Evolutionary conservation across 805 yeast genomes (phyloP).

Genomic region (Metschnikowia rubicola): DNA sequence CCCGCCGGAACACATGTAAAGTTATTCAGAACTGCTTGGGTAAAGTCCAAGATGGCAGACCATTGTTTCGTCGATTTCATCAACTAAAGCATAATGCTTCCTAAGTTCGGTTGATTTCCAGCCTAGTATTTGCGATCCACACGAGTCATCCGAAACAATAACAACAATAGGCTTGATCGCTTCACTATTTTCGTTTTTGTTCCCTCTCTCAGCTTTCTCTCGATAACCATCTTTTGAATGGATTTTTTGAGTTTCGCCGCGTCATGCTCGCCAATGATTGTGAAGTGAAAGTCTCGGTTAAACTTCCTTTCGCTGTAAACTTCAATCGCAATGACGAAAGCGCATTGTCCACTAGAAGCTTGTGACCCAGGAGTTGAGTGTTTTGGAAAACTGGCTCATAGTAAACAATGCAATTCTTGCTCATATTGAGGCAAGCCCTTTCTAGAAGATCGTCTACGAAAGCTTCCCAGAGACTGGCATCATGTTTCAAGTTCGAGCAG

Average conservation of each 20-base stretch:
- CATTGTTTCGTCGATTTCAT: no score
- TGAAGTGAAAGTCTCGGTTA: constrained; percentile 22
- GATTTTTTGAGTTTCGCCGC: constrained; percentile 29
- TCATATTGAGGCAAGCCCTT: constrained; percentile 30
- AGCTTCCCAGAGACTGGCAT: constrained; percentile 31
- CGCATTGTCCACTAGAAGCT: constrained; percentile 32
- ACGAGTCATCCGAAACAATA: no score
- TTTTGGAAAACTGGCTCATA: constrained; percentile 25
- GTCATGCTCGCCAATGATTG: constrained; percentile 23
- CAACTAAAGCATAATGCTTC: no score
- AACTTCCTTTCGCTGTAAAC: constrained; percentile 20
- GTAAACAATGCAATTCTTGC: constrained; percentile 30
- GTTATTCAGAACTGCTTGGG: no score
- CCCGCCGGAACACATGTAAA: no score
- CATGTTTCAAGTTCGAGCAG: constrained; percentile 27
- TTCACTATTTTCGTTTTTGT: neutral
- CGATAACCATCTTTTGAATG: constrained; percentile 40
- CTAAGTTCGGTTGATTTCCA: no score
- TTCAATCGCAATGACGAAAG: constrained; percentile 29
- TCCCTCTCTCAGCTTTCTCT: neutral
- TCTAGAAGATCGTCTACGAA: constrained; percentile 31
- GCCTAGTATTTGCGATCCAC: no score
- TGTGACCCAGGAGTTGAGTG: constrained; percentile 22
- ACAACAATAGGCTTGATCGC: neutral
- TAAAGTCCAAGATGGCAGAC: no score